These are phyloP conservation scores for Gossypium australe DNA, from an alignment of 345 rosid species.

Conservation along the genomic window DNA sequence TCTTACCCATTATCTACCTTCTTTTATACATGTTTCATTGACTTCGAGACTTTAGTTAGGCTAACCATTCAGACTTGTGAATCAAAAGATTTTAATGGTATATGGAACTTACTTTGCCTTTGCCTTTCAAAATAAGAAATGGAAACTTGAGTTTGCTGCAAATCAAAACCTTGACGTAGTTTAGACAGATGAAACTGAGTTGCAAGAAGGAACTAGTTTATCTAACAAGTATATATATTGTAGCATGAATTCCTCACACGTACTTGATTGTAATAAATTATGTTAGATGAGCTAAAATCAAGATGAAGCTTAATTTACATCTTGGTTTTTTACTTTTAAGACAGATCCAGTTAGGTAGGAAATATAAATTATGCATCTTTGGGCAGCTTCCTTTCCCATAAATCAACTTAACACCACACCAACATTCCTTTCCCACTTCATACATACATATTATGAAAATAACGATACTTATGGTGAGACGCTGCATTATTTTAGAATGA, in stretches of 20 bases:
- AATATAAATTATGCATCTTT: not conserved
- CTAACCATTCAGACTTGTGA: not conserved
- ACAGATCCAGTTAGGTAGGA: not conserved
- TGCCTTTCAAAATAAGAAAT: not conserved
- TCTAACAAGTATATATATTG: not conserved
- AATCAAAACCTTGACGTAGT: not conserved
- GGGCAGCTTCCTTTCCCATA: not conserved
- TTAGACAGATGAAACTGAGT: not conserved
- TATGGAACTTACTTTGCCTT: not conserved
- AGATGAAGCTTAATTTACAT: not conserved
- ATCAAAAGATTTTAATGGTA: not conserved
- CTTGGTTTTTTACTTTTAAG: not conserved
- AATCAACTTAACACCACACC: not conserved
- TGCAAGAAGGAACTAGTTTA: not conserved
- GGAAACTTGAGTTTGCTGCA: not conserved
- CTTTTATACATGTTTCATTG: not conserved
- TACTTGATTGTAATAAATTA: not conserved
- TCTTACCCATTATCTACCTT: not conserved
- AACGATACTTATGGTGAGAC: not conserved
- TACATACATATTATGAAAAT: too few species aligned
- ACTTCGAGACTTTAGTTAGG: not conserved
- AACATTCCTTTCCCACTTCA: not conserved
- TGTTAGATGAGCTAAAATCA: constrained; percentile 13
- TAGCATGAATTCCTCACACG: not conserved
- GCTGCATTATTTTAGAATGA: not conserved